Conservation (phyloP, 1,284 basidiomycete species). For the Trichosporon ovoides region DNA sequence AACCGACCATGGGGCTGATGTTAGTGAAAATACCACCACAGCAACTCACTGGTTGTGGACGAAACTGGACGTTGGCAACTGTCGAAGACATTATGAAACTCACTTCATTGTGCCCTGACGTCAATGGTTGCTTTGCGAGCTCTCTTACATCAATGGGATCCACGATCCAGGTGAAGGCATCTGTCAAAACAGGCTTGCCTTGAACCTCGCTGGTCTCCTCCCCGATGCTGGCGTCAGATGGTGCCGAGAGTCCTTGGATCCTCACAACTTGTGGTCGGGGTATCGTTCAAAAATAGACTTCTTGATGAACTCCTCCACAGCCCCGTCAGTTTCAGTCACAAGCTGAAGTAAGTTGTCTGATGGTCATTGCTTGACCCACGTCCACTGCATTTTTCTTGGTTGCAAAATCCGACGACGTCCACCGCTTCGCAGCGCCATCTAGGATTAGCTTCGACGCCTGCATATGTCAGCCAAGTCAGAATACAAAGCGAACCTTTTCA, state of each 20-base stretch:
- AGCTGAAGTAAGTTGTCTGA: constrained; percentile 47
- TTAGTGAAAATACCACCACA: not conserved
- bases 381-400: constrained; percentile 55
- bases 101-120: constrained; percentile 46
- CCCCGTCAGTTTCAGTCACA: constrained; percentile 91
- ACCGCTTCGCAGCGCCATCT: constrained; percentile 30
- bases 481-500: constrained; percentile 18
- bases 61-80: constrained; percentile 30
- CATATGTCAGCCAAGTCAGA: not conserved
- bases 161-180: constrained; percentile 54
- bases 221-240: constrained; percentile 57
- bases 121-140: not conserved
- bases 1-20: constrained; percentile 40
- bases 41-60: constrained; percentile 41
- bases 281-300: constrained; percentile 62
- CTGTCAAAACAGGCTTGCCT: constrained; percentile 59
- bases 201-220: constrained; percentile 73
- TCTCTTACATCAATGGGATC: constrained; percentile 46
- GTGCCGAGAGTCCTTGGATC: not conserved
- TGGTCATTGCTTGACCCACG: constrained; percentile 25
- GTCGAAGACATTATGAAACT: constrained; percentile 2
- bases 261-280: constrained; percentile 67
- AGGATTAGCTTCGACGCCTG: constrained; percentile 25
- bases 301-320: constrained; percentile 81
- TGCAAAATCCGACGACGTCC: constrained; percentile 22